Evolutionary conservation across 805 yeast genomes (phyloP).

Genomic region (Saccharomyces mikatae): DNA sequence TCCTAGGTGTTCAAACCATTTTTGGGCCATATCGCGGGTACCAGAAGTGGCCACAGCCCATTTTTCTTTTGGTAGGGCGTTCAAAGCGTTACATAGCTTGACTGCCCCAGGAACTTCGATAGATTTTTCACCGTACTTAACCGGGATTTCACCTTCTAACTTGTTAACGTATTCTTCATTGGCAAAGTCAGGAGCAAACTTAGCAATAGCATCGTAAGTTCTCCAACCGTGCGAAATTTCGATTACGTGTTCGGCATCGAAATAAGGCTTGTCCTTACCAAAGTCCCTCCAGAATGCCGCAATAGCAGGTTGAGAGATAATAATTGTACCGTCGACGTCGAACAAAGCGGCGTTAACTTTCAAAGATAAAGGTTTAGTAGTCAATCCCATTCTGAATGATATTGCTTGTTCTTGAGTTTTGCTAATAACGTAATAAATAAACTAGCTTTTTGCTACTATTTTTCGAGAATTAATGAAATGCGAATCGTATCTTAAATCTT

Average conservation of each 20-base stretch:
- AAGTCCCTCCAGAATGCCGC: slow-evolving; percentile 76
- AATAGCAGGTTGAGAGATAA: slow-evolving; percentile 74
- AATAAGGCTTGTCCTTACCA: slow-evolving; percentile 58
- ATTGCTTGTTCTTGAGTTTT: not conserved
- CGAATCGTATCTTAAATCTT: not conserved
- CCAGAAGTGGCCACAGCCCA: slow-evolving; percentile 91
- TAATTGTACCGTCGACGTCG: slow-evolving; percentile 83
- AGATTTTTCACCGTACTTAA: slow-evolving; percentile 64
- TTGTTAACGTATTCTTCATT: slow-evolving; percentile 52
- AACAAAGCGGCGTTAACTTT: slow-evolving; percentile 48
- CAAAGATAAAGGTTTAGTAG: slow-evolving; percentile 27
- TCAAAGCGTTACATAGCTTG: slow-evolving; percentile 49
- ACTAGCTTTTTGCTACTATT: not conserved
- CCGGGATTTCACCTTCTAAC: slow-evolving; percentile 64
- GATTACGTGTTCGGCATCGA: slow-evolving; percentile 62
- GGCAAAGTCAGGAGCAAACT: slow-evolving; percentile 70
- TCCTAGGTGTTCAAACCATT: slow-evolving; percentile 66
- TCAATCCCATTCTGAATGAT: slow-evolving; percentile 11
- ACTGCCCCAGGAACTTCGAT: slow-evolving; percentile 71
- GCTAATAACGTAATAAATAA: not conserved
- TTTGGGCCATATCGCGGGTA: slow-evolving; percentile 64
- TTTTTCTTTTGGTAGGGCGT: slow-evolving; percentile 44
- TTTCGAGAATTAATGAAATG: not conserved
- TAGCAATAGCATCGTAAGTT: slow-evolving; percentile 67
- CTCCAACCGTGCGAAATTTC: slow-evolving; percentile 76